A percentile compares a stretch with the other conserved stretches of the same genome.
Evolutionary conservation across 164 flowering plant genomes (phyloP).

Genomic region (Umbellularia californica): DNA sequence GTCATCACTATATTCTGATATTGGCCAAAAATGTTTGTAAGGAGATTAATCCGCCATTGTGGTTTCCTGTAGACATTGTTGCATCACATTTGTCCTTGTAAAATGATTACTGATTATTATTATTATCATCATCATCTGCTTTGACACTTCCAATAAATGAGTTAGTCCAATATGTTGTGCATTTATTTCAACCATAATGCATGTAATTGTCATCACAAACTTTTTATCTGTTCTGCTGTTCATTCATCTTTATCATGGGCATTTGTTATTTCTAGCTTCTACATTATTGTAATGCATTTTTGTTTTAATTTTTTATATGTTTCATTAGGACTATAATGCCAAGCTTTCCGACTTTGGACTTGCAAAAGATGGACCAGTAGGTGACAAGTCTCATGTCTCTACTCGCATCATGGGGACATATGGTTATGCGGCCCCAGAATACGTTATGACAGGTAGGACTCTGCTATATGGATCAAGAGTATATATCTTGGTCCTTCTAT

Average conservation of each 20-base stretch:
- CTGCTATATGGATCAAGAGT: no score
- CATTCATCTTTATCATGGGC: no score
- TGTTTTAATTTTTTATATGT: not conserved
- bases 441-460: slow-evolving; percentile 2
- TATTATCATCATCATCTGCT: not conserved
- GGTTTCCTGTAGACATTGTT: not conserved
- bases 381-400: slow-evolving; percentile 6
- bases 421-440: slow-evolving; percentile 9
- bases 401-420: slow-evolving; percentile 7
- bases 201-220: not conserved
- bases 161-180: not conserved
- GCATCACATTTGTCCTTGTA: not conserved
- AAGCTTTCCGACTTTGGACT: slow-evolving; percentile 7
- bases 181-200: not conserved
- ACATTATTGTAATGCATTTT: not conserved
- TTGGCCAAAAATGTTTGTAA: not conserved
- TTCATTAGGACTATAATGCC: slow-evolving; percentile 3
- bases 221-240: not conserved
- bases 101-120: not conserved
- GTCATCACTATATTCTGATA: not conserved
- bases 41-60: not conserved
- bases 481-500: no score
- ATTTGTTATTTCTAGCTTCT: not conserved
- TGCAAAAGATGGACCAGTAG: slow-evolving; percentile 6
- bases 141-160: not conserved